These are phyloP conservation scores for Mycosphaerella sp. DNA, from an alignment of 2,329 filamentous ascomycete species.

Conservation along the genomic window DNA sequence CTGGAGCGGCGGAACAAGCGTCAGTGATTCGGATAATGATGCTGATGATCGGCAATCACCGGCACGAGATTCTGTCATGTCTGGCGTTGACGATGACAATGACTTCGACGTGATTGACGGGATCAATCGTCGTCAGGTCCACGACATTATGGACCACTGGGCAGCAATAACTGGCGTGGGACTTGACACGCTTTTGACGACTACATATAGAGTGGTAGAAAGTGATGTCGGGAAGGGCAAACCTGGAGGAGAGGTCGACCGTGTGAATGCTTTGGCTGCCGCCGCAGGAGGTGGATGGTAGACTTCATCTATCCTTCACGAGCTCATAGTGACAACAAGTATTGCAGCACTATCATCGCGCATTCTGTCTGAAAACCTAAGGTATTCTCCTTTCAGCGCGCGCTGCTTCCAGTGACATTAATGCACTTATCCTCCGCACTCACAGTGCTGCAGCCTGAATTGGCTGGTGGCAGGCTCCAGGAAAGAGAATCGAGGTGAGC, in stretches of 20 bases:
- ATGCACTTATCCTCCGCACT: too few relatives aligned
- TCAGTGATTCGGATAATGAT: slow-evolving; percentile 15
- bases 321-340: too few relatives aligned
- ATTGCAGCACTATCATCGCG: too few relatives aligned
- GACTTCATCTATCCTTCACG: background rate
- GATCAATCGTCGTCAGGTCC: slow-evolving; percentile 61
- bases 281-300: slow-evolving; percentile 93
- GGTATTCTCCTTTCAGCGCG: too few relatives aligned
- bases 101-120: slow-evolving; percentile 34
- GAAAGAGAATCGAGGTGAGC: too few relatives aligned
- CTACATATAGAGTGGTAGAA: slow-evolving; percentile 84
- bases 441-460: too few relatives aligned
- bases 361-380: too few relatives aligned
- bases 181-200: slow-evolving; percentile 68
- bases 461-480: too few relatives aligned
- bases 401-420: too few relatives aligned
- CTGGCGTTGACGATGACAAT: slow-evolving; percentile 24
- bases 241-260: slow-evolving; percentile 63
- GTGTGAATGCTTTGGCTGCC: slow-evolving; percentile 79
- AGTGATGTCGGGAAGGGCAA: slow-evolving; percentile 84
- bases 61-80: slow-evolving; percentile 22
- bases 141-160: slow-evolving; percentile 71
- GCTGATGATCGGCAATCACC: slow-evolving; percentile 17
- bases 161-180: slow-evolving; percentile 62
- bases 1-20: slow-evolving; percentile 31